Base-by-base conservation (phyloP, 2,329 filamentous ascomycete genomes). In the Mycocentrospora acerina region DNA sequence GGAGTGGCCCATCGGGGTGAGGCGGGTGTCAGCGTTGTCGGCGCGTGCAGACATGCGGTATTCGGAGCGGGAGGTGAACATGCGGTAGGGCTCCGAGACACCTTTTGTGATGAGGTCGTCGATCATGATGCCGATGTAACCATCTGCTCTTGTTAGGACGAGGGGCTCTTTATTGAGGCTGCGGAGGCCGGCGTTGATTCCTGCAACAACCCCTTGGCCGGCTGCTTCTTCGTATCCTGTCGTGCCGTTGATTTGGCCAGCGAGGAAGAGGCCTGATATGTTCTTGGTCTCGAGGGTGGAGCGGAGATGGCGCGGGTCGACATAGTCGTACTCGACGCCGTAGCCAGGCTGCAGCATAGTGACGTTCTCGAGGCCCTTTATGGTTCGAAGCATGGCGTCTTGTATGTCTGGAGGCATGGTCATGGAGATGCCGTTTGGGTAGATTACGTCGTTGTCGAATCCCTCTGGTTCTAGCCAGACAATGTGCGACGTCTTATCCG, bases 41-140 rank as follows among this genome's bases (percentile, higher is more conserved):
- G 93, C 85, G 46, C 93, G 85, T 2, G 89, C 82, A 29, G 85
- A 88, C 79, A 98, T 90, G 46, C 93, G 87, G 69, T 94, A 98
- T 71, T 98, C 93, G 70, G 87, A 95, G 48, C 93, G 83, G 5
- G 88, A 87, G 2, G 93, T 98, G 72, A 98, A 98, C 90, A 98
- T 97, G 52, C 93, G 83, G 69, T 98, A 98, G 1, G 93, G 93
- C 63, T 98, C 93, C 2, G 87, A 90, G 19, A 98, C 93, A 32
- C 93, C 93, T 69, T 96, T 97, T 15, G 91, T 97, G 60, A 95
- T 84, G 25, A 98, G 81, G 64, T 98, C 93, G 68, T 98, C 93
- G 57, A 98, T 90, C 90, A 98, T 95, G 70, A 98, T 86, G 52
- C 93, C 93, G 59, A 98, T 97, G 67, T 96, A 98, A 10, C 89